Conservation (phyloP, 805 yeast genomes). For the Candida suzukii region DNA sequence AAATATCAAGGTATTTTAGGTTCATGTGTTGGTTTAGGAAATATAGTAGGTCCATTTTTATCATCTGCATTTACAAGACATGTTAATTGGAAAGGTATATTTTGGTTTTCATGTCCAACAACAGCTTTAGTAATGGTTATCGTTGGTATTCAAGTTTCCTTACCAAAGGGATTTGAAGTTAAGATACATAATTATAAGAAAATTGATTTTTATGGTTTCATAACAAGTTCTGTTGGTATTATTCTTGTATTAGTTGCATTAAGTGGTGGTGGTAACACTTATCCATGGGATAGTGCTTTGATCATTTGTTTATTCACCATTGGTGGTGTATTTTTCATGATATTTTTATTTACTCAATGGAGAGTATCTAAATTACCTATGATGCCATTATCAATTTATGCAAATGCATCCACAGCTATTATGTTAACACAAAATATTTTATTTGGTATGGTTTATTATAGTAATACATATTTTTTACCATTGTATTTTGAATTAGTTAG, state of each 20-base stretch:
- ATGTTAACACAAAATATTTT: constrained; percentile 33
- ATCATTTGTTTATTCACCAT: constrained; percentile 34
- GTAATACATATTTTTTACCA: constrained; percentile 42
- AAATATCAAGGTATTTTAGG: constrained; percentile 53
- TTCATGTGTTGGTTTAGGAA: constrained; percentile 42
- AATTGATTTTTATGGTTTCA: constrained; percentile 48
- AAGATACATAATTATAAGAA: constrained; percentile 32
- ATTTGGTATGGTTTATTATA: constrained; percentile 42
- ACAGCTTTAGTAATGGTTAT: constrained; percentile 25
- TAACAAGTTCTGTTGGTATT: constrained; percentile 39
- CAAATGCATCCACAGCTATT: constrained; percentile 25
- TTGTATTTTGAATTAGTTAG: constrained; percentile 40
- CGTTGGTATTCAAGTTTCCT: constrained; percentile 28
- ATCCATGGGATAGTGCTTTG: constrained; percentile 43
- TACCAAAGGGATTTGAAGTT: constrained; percentile 23
- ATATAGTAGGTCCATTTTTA: constrained; percentile 48
- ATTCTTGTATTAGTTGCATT: constrained; percentile 48
- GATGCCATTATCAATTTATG: constrained; percentile 43
- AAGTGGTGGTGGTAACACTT: constrained; percentile 55
- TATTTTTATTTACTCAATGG: constrained; percentile 45
- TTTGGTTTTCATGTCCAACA: constrained; percentile 39
- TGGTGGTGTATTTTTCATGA: constrained; percentile 33
- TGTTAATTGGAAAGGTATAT: constrained; percentile 46
- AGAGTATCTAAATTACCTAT: constrained; percentile 43
- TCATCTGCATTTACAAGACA: constrained; percentile 42